These are phyloP conservation scores for Teunomyces cretensis DNA, from an alignment of 805 yeast genomes.

Conservation along the genomic window DNA sequence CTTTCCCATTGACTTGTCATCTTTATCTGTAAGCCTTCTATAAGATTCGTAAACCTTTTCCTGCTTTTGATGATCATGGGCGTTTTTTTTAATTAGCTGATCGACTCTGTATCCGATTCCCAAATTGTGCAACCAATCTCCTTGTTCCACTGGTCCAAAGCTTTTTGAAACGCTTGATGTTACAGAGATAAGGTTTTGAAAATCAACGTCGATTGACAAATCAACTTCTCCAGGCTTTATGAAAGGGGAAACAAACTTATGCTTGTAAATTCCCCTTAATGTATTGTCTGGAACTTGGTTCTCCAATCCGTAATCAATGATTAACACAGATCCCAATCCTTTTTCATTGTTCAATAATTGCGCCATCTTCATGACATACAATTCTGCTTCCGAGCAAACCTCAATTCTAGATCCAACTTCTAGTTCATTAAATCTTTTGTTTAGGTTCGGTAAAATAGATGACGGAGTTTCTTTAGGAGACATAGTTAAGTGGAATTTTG, in stretches of 20 bases:
- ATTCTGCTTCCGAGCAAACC: conserved; percentile 71
- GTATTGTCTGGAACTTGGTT: conserved; percentile 66
- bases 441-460: conserved; percentile 53
- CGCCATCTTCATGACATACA: conserved; percentile 54
- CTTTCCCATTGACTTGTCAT: conserved; percentile 69
- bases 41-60: conserved; percentile 58
- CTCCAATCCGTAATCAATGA: conserved; percentile 76
- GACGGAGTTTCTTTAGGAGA: conserved; percentile 63
- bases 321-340: conserved; percentile 60
- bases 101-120: conserved; percentile 74
- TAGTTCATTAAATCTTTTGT: conserved; percentile 50
- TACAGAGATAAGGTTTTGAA: conserved; percentile 49
- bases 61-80: conserved; percentile 42
- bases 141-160: conserved; percentile 70
- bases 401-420: conserved; percentile 63
- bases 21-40: conserved; percentile 60
- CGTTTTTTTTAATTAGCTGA: conserved; percentile 49
- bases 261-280: conserved; percentile 70
- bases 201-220: conserved; percentile 82
- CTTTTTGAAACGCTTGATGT: conserved; percentile 20
- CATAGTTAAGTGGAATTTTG: conserved; percentile 55
- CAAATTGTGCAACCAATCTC: conserved; percentile 72
- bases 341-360: conserved; percentile 40
- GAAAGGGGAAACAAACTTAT: conserved; percentile 73
- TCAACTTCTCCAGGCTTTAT: conserved; percentile 78